phyloP scores from a whole-genome alignment of 768 basidiomycete genomes.

The Phaffia tasmanica region DNA sequence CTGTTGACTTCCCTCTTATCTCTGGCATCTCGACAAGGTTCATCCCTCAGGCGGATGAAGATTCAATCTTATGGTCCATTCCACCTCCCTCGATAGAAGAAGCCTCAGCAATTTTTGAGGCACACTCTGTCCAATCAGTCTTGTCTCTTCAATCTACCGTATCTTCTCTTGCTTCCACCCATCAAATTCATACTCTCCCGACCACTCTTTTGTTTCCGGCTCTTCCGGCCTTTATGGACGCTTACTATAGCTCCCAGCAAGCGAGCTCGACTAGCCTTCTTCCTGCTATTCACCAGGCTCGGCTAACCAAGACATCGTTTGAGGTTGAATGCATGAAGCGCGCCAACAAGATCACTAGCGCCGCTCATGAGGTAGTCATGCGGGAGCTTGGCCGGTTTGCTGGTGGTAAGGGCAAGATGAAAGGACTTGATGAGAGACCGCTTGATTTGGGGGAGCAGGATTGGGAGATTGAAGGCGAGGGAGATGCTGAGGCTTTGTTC shows the following conservation, averaged over 20 bases:
- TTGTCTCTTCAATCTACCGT: constrained; percentile 36
- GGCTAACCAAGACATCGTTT: constrained; percentile 60
- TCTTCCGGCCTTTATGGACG: constrained; percentile 41
- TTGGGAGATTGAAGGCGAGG: constrained; percentile 85
- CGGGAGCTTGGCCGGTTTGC: constrained; percentile 57
- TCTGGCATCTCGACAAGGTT: constrained; percentile 31
- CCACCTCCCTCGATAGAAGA: constrained; percentile 60
- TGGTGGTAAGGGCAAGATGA: constrained; percentile 38
- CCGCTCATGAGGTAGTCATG: constrained; percentile 89
- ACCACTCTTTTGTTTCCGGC: constrained; percentile 31
- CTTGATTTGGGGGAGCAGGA: constrained; percentile 44
- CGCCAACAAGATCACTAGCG: constrained; percentile 75
- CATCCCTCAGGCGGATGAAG: constrained; percentile 62
- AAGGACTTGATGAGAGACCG: constrained; percentile 34
- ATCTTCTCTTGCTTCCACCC: constrained; percentile 4
- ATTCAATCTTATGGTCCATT: constrained; percentile 77
- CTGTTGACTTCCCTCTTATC: not conserved
- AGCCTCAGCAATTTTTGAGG: constrained; percentile 39
- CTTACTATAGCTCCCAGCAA: constrained; percentile 46
- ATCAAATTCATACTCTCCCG: constrained; percentile 31
- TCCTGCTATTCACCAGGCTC: constrained; percentile 63
- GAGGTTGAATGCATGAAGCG: constrained; percentile 66
- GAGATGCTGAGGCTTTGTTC: constrained; percentile 87
- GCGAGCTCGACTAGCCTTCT: constrained; percentile 55
- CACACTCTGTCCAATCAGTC: constrained; percentile 44